Percentiles rank a stretch among this genome's conserved stretches.
Conservation (phyloP, 495 filamentous ascomycete species). For the Lophiotrema nucula region DNA sequence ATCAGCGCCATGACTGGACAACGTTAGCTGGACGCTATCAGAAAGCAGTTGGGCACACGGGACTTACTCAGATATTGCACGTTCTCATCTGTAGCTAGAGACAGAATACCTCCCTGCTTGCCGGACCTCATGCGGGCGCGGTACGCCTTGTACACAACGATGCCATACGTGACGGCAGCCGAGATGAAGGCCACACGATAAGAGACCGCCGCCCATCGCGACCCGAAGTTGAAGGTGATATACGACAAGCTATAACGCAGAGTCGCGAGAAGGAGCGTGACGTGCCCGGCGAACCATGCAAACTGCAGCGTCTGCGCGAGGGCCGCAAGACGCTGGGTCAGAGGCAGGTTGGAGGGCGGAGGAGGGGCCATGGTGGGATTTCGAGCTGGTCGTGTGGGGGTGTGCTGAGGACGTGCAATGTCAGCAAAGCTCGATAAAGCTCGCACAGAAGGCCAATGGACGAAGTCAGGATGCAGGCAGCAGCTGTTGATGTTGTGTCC, state of each 20-base stretch:
- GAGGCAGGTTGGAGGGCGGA: conserved; percentile 66
- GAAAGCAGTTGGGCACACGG: background rate
- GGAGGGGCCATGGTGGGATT: conserved; percentile 69
- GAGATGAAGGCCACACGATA: conserved; percentile 89
- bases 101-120: conserved; percentile 56
- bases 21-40: conserved; percentile 4
- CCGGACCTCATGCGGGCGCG: conserved; percentile 66
- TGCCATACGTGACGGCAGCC: conserved; percentile 90
- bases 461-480: background rate
- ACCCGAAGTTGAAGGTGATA: conserved; percentile 77
- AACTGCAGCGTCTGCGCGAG: conserved; percentile 86
- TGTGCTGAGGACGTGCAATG: conserved; percentile 20
- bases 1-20: conserved; percentile 82
- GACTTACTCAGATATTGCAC: conserved; percentile 91
- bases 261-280: conserved; percentile 78
- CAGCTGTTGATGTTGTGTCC: background rate
- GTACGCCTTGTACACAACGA: conserved; percentile 98
- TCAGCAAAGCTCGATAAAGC: conserved; percentile 9
- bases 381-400: conserved; percentile 1
- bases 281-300: conserved; percentile 88
- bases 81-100: conserved; percentile 83
- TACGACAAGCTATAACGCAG: conserved; percentile 79
- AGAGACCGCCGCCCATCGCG: conserved; percentile 68
- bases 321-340: conserved; percentile 68
- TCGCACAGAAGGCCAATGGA: conserved; percentile 7